Evolutionary conservation across 2,329 filamentous ascomycete species (phyloP), one percentile per base, ranked within the genome.

Genomic region (Coniochaeta hoffmannii): DNA sequence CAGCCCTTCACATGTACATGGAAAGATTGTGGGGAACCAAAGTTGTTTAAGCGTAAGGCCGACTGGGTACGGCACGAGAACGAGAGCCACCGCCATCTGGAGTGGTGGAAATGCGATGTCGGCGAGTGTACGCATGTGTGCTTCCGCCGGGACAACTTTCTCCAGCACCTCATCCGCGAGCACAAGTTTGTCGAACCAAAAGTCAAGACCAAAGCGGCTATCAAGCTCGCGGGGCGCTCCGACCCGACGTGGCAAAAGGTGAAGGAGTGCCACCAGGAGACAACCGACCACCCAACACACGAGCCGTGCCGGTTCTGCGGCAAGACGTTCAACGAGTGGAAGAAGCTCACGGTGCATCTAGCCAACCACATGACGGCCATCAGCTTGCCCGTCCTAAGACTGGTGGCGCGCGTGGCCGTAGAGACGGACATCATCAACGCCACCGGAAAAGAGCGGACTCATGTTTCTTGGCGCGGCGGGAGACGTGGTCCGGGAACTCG

Each of bases 11-110:
- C 90, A 2, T 97, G 92, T 71, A 96, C 91, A 0, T 96, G 93
- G 74, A 84, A 88, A 1, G 79, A 83, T 52, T 96, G 92, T 66
- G 81, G 81, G 8, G 90, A 96, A 50, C 85, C 89, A 17, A 96
- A 95, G 70, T 91, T 90, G 32, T 97, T 96, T 76, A 96, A 96
- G 72, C 83, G 91, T 50, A 97, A 96, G 71, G 92, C 92, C 12
- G 92, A 96, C 67, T 97, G 92, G 92, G 90, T 96, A 19, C 83
- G 92, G 30, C 92, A 97, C 65, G 92, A 96, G 68, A 96, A 92
- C 62, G 92, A 97, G 70, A 85, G 88, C 28, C 92, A 97, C 67
- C 83, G 91, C 24, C 90, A 95, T 60, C 75, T 96, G 2, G 91
- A 96, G 65, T 94, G 89, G 85, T 97, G 91, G 91, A 85, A 80